Evolutionary conservation across 2,329 filamentous ascomycete genomes (phyloP).

Genomic region (Fulvia fulva): DNA sequence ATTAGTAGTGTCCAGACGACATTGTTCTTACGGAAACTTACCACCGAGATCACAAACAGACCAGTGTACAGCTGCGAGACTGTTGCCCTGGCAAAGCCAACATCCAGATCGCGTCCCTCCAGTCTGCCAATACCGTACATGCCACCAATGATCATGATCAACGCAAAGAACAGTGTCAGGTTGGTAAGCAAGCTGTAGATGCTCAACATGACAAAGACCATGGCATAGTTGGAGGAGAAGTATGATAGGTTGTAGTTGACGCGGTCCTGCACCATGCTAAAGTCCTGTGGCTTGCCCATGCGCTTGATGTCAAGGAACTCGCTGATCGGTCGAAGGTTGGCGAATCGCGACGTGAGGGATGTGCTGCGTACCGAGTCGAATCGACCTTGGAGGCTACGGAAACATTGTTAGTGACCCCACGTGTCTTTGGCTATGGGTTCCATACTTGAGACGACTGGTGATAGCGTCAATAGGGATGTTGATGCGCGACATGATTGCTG

Average conservation of each 20-base stretch:
- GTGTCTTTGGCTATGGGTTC: not conserved
- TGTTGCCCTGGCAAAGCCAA: constrained; percentile 77
- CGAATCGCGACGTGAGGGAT: constrained; percentile 75
- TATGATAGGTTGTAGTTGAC: constrained; percentile 96
- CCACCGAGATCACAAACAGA: constrained; percentile 73
- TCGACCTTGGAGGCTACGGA: constrained; percentile 61
- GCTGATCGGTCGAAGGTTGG: constrained; percentile 83
- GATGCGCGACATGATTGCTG: constrained; percentile 54
- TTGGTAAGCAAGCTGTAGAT: constrained; percentile 94
- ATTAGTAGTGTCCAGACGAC: not conserved
- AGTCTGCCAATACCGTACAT: constrained; percentile 91
- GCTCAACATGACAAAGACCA: constrained; percentile 89
- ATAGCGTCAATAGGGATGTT: constrained; percentile 88
- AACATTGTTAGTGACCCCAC: constrained; percentile 8
- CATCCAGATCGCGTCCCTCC: constrained; percentile 78
- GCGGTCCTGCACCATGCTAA: constrained; percentile 81
- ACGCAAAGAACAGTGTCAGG: constrained; percentile 81
- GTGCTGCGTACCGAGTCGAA: constrained; percentile 79
- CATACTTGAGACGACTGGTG: constrained; percentile 76
- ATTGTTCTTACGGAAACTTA: constrained; percentile 1
- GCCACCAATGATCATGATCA: constrained; percentile 78
- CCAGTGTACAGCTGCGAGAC: constrained; percentile 92
- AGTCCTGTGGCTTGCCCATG: constrained; percentile 88
- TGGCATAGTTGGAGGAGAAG: constrained; percentile 98
- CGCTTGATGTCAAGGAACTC: constrained; percentile 98